Percentiles rank a stretch among this genome's conserved stretches.
Evolutionary conservation across 2,329 filamentous ascomycete genomes (phyloP).

Genomic region (Didymella lethalis): DNA sequence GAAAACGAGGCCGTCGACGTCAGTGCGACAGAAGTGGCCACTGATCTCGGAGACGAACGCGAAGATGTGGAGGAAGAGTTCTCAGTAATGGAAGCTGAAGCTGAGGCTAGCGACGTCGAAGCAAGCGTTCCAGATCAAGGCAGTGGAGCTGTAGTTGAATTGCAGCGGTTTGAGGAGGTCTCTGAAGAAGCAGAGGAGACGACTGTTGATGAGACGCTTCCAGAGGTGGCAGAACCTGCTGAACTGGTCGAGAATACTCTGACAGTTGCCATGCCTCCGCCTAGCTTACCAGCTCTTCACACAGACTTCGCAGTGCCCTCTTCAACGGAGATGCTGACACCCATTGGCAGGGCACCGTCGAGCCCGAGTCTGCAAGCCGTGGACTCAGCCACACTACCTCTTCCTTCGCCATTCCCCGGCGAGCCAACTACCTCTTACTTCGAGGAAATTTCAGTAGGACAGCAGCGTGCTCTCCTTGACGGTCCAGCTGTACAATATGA

Average conservation of each 20-base stretch:
- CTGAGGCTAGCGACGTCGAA: not conserved
- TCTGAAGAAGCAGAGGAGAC: constrained; percentile 4
- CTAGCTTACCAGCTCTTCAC: constrained; percentile 35
- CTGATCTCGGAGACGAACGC: constrained; percentile 12
- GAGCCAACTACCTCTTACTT: constrained; percentile 44
- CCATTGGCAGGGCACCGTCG: constrained; percentile 44
- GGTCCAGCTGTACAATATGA: constrained; percentile 6
- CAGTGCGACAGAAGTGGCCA: constrained; percentile 9
- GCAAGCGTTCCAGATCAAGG: constrained; percentile 10
- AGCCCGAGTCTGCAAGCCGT: constrained; percentile 46
- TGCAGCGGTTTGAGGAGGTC: not conserved
- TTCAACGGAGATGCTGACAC: constrained; percentile 36
- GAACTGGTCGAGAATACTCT: not conserved
- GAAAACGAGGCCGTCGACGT: constrained; percentile 1
- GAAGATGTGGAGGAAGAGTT: constrained; percentile 14
- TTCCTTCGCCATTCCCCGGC: constrained; percentile 50
- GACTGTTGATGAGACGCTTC: constrained; percentile 11
- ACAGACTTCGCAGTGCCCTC: constrained; percentile 27
- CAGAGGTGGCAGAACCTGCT: not conserved
- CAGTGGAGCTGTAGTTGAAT: constrained; percentile 8
- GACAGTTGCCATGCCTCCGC: constrained; percentile 44
- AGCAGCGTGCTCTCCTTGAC: constrained; percentile 11
- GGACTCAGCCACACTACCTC: constrained; percentile 47
- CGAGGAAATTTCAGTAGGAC: constrained; percentile 27
- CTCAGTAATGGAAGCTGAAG: not conserved